phyloP scores from a whole-genome alignment of 208 protist species.

The Angomonas ambiguus region DNA sequence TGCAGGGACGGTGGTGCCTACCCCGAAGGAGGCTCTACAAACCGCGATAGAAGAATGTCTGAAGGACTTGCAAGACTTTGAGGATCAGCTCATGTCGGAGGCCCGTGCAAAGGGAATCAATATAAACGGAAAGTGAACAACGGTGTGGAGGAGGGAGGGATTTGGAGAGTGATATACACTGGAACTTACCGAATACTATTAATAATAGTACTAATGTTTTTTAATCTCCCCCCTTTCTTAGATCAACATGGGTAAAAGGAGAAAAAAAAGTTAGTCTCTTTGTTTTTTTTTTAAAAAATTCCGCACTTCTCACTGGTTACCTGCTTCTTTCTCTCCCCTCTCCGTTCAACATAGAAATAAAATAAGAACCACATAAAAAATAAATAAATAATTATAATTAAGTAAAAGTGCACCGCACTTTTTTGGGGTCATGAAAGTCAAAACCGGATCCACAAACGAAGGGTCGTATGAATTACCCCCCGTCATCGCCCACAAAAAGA shows the following conservation, averaged over 20 bases:
- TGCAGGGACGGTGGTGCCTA: constrained; percentile 31
- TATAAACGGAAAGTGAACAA: not conserved
- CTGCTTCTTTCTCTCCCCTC: not conserved
- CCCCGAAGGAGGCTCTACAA: constrained; percentile 75
- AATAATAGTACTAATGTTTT: no score
- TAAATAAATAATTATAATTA: no score
- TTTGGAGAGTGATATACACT: not conserved
- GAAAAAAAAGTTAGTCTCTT: constrained; percentile 14
- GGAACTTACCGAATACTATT: no score
- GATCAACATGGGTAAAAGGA: constrained; percentile 12
- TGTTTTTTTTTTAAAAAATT: no score
- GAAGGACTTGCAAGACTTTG: constrained; percentile 70
- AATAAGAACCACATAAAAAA: not conserved
- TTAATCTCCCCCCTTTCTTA: constrained; percentile 11
- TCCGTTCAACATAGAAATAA: not conserved
- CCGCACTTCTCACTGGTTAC: no score
- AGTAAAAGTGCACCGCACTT: not conserved
- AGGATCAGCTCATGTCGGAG: constrained; percentile 59
- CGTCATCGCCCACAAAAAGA: not conserved
- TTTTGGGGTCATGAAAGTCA: not conserved
- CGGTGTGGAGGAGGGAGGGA: not conserved
- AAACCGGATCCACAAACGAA: not conserved
- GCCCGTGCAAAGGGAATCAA: constrained; percentile 51
- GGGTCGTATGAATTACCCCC: not conserved
- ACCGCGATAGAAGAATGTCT: constrained; percentile 76